These are phyloP conservation scores for Dothiorella sarmentorum DNA, from an alignment of 2,329 filamentous ascomycete genomes.

Conservation along the genomic window DNA sequence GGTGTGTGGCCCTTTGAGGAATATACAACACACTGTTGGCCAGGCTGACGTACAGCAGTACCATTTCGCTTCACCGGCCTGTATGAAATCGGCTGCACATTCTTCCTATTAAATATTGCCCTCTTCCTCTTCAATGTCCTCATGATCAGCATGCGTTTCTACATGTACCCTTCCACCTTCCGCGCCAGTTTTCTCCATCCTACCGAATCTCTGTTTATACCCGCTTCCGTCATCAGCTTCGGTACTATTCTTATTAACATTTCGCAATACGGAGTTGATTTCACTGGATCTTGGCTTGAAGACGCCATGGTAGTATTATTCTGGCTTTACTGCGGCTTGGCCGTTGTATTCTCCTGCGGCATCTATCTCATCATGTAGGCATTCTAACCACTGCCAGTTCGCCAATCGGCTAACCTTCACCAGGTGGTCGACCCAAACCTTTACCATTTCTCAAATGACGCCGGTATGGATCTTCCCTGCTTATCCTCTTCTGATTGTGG, in stretches of 20 bases:
- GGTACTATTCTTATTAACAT: constrained; percentile 64
- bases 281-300: constrained; percentile 55
- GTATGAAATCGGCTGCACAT: constrained; percentile 47
- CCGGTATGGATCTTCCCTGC: constrained; percentile 86
- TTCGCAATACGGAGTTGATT: constrained; percentile 64
- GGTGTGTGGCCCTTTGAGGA: constrained; percentile 49
- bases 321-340: constrained; percentile 69
- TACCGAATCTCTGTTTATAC: constrained; percentile 74
- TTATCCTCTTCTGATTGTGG: constrained; percentile 74
- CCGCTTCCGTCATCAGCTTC: constrained; percentile 64
- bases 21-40: too few species aligned
- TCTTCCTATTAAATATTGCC: constrained; percentile 48
- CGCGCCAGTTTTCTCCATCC: constrained; percentile 70
- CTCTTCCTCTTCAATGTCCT: constrained; percentile 69
- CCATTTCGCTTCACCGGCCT: constrained; percentile 44
- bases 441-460: constrained; percentile 79
- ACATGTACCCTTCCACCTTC: constrained; percentile 66
- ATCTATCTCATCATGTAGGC: constrained; percentile 71
- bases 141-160: constrained; percentile 66
- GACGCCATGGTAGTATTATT: constrained; percentile 63
- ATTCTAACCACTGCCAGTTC: constrained; percentile 30
- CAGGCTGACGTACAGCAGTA: too few species aligned
- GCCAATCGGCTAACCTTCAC: neutral
- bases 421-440: constrained; percentile 62
- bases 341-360: constrained; percentile 63